Evolutionary conservation across 2,329 filamentous ascomycete species (phyloP).

Genomic region (Xylaria arbuscula): DNA sequence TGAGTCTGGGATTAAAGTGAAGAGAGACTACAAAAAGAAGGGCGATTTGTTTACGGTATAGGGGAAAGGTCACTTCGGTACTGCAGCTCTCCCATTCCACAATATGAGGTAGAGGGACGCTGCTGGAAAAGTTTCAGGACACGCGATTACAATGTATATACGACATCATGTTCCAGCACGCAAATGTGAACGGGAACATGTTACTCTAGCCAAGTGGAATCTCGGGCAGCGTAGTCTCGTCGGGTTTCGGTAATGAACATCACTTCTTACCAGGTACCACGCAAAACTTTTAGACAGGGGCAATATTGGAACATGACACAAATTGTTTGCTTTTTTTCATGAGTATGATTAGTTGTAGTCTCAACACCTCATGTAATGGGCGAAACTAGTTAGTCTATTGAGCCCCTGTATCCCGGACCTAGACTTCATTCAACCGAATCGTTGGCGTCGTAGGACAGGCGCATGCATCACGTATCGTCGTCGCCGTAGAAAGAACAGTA

Average conservation of each 20-base stretch:
- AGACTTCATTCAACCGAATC: slow-evolving; percentile 26
- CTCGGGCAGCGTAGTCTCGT: background rate
- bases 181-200: no score
- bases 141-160: no score
- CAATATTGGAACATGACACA: slow-evolving; percentile 6
- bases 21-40: no score
- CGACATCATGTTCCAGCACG: no score
- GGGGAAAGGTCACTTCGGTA: no score
- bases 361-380: slow-evolving; percentile 22
- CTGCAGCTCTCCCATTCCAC: no score
- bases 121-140: no score
- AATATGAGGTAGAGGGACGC: no score
- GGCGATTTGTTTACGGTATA: no score
- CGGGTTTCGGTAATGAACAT: background rate
- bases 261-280: background rate
- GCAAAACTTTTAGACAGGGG: background rate
- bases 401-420: slow-evolving; percentile 9
- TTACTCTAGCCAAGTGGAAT: no score
- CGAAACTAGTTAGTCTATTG: slow-evolving; percentile 16
- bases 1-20: no score
- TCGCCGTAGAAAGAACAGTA: slow-evolving; percentile 15
- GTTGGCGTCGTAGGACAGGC: slow-evolving; percentile 22
- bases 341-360: slow-evolving; percentile 30
- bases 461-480: slow-evolving; percentile 36
- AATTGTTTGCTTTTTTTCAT: slow-evolving; percentile 17